Percentiles rank a stretch among this genome's conserved stretches.
phyloP scores from a whole-genome alignment of 257 asterid genomes.

The Solanum acaule region DNA sequence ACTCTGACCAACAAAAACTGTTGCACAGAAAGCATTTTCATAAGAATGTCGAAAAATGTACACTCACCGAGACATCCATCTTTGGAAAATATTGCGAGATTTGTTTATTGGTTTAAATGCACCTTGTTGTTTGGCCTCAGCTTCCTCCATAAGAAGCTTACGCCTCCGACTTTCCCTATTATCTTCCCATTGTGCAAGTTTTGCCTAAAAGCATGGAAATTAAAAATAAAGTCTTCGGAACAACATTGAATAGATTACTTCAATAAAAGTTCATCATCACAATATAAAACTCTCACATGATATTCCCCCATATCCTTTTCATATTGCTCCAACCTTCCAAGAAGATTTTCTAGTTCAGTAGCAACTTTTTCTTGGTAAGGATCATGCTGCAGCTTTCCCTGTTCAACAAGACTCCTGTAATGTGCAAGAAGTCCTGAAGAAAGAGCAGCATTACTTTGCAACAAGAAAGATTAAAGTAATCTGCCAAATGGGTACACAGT shows the following conservation, averaged over 20 bases:
- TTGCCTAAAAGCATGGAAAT: constrained; percentile 29
- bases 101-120: constrained; percentile 30
- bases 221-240: constrained; percentile 5
- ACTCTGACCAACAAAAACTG: background rate
- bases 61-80: constrained; percentile 72
- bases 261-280: background rate
- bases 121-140: constrained; percentile 59
- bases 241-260: background rate
- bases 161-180: constrained; percentile 58
- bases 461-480: background rate
- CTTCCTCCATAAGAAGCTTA: constrained; percentile 71
- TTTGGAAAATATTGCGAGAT: constrained; percentile 40
- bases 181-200: constrained; percentile 77
- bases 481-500: background rate
- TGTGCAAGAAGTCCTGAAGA: constrained; percentile 67
- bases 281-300: constrained; percentile 36
- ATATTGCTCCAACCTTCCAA: constrained; percentile 65
- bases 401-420: constrained; percentile 67
- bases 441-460: background rate
- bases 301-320: constrained; percentile 90
- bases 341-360: constrained; percentile 61
- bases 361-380: constrained; percentile 88
- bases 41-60: background rate
- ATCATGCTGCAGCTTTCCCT: constrained; percentile 83
- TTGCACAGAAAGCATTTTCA: background rate